These are phyloP conservation scores for Fusarium armeniacum DNA, from an alignment of 2,329 filamentous ascomycete species.

Conservation along the genomic window DNA sequence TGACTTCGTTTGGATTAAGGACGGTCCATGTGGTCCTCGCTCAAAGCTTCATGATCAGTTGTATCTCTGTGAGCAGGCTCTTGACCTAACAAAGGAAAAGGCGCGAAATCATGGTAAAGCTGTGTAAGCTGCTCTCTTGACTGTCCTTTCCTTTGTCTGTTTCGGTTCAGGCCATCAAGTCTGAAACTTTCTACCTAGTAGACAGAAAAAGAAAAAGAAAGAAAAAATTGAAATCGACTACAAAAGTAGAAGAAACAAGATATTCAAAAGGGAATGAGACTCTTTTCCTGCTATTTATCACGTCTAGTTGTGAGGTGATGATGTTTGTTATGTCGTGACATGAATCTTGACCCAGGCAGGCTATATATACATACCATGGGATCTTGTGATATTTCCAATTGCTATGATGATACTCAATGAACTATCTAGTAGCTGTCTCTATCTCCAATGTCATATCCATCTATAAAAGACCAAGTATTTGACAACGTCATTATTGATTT, in stretches of 20 bases:
- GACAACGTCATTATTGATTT: neutral
- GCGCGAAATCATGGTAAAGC: neutral
- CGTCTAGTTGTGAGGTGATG: neutral
- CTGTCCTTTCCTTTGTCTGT: neutral
- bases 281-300: neutral
- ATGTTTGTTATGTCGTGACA: neutral
- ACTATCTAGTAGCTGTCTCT: neutral
- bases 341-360: neutral
- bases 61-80: conserved; percentile 3
- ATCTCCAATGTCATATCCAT: neutral
- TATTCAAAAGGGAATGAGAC: neutral
- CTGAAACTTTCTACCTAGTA: neutral
- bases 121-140: neutral
- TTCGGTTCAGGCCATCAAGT: neutral
- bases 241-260: neutral
- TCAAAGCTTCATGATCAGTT: neutral
- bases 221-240: too few relatives aligned
- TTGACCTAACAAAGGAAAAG: neutral
- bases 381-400: neutral
- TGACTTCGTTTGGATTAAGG: conserved; percentile 8
- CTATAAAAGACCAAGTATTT: neutral
- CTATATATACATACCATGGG: neutral
- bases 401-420: neutral
- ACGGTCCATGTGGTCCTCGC: neutral
- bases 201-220: too few relatives aligned